Evolutionary conservation across 2,329 filamentous ascomycete genomes (phyloP).

Genomic region (Elsinoe arachidis): DNA sequence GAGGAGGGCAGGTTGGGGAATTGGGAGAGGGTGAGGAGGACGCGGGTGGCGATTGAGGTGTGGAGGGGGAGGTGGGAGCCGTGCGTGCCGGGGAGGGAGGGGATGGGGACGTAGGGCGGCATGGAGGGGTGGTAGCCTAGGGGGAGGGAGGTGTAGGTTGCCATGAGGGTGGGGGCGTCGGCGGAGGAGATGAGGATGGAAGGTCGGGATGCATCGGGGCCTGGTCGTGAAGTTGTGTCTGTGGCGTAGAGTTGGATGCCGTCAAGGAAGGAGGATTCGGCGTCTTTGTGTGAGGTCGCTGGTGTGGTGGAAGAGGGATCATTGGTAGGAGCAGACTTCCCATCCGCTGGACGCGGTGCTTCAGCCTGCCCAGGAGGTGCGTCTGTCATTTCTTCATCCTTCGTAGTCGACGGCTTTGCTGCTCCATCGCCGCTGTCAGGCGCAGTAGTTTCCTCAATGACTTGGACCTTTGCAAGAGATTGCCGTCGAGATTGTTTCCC

Average conservation of each 20-base stretch:
- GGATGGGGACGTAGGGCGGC: constrained; percentile 15
- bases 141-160: constrained; percentile 12
- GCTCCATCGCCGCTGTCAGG: not conserved
- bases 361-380: not conserved
- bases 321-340: not conserved
- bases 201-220: constrained; percentile 13
- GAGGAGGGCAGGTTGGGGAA: constrained; percentile 25
- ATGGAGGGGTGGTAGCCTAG: constrained; percentile 10
- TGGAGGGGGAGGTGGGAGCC: constrained; percentile 19
- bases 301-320: constrained; percentile 16
- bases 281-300: constrained; percentile 16
- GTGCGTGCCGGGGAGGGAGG: constrained; percentile 11
- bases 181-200: constrained; percentile 7
- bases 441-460: not conserved
- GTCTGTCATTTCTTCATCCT: not conserved
- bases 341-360: not conserved
- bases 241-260: constrained; percentile 32
- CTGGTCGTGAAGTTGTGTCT: constrained; percentile 5
- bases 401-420: not conserved
- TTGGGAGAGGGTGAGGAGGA: constrained; percentile 26
- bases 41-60: constrained; percentile 27
- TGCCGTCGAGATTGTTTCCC: not conserved
- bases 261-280: constrained; percentile 25
- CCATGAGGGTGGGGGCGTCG: constrained; percentile 19
- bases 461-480: constrained; percentile 15